These are phyloP conservation scores for Boletus smithii DNA, from an alignment of 1,284 basidiomycete species.

Conservation along the genomic window DNA sequence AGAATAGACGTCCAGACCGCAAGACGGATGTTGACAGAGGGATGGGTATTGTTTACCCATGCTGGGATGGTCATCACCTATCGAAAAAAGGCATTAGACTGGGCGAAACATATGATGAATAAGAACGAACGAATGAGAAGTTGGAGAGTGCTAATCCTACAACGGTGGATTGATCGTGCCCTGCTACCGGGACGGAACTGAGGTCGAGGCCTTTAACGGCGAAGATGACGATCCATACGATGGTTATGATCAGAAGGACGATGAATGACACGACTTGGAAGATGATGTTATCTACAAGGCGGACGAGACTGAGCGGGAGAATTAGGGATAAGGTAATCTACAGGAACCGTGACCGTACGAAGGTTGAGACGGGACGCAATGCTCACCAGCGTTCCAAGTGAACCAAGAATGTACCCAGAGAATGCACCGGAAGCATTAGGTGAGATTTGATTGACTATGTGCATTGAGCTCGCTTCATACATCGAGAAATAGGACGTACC, in stretches of 20 bases:
- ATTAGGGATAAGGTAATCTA: constrained; percentile 23
- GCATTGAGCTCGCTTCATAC: not conserved
- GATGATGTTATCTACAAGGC: constrained; percentile 25
- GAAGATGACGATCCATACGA: constrained; percentile 21
- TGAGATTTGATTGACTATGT: constrained; percentile 13
- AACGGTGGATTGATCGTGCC: constrained; percentile 18
- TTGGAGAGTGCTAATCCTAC: constrained; percentile 26
- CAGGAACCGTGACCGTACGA: not conserved
- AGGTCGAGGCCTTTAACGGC: constrained; percentile 11
- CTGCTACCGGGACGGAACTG: constrained; percentile 11
- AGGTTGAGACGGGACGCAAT: not conserved
- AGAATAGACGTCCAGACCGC: constrained; percentile 24
- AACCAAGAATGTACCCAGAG: constrained; percentile 25
- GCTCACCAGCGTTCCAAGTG: constrained; percentile 22
- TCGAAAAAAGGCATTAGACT: not conserved
- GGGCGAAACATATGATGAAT: not conserved
- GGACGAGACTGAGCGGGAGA: constrained; percentile 25
- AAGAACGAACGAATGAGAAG: constrained; percentile 23
- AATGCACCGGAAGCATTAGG: constrained; percentile 15
- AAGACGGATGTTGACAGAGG: constrained; percentile 20
- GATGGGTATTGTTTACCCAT: constrained; percentile 29
- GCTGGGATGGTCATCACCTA: constrained; percentile 25
- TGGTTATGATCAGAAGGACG: constrained; percentile 19
- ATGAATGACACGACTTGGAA: constrained; percentile 27
- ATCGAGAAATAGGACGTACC: constrained; percentile 9